These are phyloP conservation scores for Dictyostelium firmibasis DNA, from an alignment of 78 protist genomes.

Conservation along the genomic window DNA sequence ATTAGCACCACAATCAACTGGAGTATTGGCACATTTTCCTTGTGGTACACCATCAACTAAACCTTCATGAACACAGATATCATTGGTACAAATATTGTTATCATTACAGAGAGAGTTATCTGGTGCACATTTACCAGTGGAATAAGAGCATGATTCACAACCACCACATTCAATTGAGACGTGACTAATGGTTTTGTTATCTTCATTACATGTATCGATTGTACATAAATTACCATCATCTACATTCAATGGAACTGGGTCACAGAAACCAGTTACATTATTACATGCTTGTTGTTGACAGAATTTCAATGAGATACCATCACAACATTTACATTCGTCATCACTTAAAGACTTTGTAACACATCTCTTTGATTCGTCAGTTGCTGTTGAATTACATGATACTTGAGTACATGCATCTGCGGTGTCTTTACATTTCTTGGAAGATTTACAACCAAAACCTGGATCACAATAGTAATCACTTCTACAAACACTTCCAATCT, in stretches of 20 bases:
- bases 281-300: neutral
- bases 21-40: neutral
- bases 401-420: neutral
- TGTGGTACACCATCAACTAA: neutral
- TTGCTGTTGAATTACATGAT: neutral
- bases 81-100: neutral
- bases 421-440: neutral
- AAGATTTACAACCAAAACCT: neutral
- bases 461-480: neutral
- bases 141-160: neutral
- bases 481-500: neutral
- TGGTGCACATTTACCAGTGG: neutral
- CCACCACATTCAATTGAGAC: neutral
- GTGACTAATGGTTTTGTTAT: neutral
- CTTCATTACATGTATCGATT: neutral
- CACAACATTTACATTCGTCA: neutral
- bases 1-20: constrained; percentile 11
- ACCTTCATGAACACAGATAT: neutral
- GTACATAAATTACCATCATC: constrained; percentile 20
- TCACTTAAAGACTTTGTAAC: neutral
- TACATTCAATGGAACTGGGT: neutral
- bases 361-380: neutral
- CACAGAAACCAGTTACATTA: neutral
- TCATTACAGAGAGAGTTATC: neutral
- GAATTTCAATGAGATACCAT: neutral